Percentiles rank a stretch among this genome's conserved stretches.
Conservation (phyloP, 2,329 filamentous ascomycete species). For the Gremmenia infestans region DNA sequence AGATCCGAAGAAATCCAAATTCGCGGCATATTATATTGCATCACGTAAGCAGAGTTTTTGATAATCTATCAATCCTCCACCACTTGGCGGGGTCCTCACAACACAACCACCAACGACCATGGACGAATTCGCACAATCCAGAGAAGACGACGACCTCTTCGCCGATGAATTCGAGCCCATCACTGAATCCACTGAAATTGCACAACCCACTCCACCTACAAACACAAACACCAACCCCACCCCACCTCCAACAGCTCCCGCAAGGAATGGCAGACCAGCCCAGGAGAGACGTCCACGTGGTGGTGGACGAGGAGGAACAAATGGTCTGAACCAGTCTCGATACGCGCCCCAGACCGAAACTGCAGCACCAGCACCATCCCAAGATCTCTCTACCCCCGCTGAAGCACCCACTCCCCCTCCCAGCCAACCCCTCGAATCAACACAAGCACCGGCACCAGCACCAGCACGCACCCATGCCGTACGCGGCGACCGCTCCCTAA, state of each 20-base stretch:
- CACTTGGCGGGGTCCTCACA: no score
- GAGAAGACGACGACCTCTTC: conserved; percentile 32
- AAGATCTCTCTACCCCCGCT: conserved; percentile 1
- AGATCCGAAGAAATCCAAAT: no score
- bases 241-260: neutral
- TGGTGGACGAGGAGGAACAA: conserved; percentile 11
- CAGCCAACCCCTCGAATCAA: conserved; percentile 2
- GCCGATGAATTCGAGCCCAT: conserved; percentile 32
- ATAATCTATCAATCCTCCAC: no score
- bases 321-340: conserved; percentile 20
- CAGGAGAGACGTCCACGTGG: conserved; percentile 11
- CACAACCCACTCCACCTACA: conserved; percentile 11
- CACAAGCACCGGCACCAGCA: conserved; percentile 8
- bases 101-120: conserved; percentile 9
- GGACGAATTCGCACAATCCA: conserved; percentile 32
- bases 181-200: conserved; percentile 13
- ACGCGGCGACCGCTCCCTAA: conserved; percentile 48
- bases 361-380: neutral
- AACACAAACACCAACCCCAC: neutral
- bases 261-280: conserved; percentile 6
- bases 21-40: no score
- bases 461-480: conserved; percentile 38
- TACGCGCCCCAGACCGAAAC: conserved; percentile 16
- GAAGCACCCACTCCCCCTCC: conserved; percentile 1
- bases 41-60: no score